Evolutionary conservation across 306 rosid genomes (phyloP).

Genomic region (cucumber (Cucumis sativus)): DNA sequence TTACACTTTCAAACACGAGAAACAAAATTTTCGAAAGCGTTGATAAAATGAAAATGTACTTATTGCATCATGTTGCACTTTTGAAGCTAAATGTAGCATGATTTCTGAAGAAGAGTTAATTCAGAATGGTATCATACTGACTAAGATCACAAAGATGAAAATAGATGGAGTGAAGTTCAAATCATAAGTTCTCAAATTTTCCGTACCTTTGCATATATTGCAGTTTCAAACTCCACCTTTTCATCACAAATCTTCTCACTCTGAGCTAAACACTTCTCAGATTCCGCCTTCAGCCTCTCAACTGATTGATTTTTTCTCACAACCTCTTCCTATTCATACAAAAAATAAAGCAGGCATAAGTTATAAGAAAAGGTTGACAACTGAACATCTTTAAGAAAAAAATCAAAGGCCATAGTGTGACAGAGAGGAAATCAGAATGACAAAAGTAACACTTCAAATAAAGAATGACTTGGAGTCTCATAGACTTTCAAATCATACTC

Average conservation of each 20-base stretch:
- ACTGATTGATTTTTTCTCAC: constrained; percentile 45
- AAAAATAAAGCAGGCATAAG: not conserved
- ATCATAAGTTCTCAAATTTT: not conserved
- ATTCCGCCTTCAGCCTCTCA: constrained; percentile 73
- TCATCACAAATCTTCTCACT: constrained; percentile 58
- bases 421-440: not conserved
- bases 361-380: not conserved
- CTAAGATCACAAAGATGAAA: not conserved
- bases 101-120: not conserved
- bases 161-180: not conserved
- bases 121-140: not conserved
- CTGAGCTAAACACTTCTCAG: constrained; percentile 67
- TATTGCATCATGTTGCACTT: not conserved
- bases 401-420: not conserved
- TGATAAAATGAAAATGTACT: not conserved
- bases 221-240: constrained; percentile 67
- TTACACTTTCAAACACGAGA: not conserved
- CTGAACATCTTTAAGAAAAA: not conserved
- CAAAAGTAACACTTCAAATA: not conserved
- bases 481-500: not conserved
- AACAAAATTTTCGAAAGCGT: not conserved
- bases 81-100: not conserved
- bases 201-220: constrained; percentile 55
- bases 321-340: constrained; percentile 66
- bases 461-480: not conserved